Evolutionary conservation across 2,329 filamentous ascomycete genomes (phyloP), one percentile per base, ranked within the genome.

Genomic region (Verticillium zaregamsianum): DNA sequence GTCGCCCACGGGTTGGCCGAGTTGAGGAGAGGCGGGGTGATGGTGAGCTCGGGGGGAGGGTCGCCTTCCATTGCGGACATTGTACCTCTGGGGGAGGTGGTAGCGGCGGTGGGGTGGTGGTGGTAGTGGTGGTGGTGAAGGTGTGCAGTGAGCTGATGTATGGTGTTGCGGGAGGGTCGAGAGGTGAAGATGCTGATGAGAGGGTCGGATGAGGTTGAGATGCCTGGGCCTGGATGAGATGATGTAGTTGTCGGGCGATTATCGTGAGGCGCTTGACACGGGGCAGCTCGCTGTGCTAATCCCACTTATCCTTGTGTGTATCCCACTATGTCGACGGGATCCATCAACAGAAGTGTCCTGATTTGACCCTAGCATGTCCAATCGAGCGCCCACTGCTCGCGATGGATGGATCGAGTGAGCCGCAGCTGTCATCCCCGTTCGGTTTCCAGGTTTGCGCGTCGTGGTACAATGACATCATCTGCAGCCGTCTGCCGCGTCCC

Each of bases 1-100:
- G 89, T 91, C 31, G 90, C 90, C 90, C 90, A 93, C 0, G 90
- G 90, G 58, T 85, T 89, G 33, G 91, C 86, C 0, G 90, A 90
- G 75, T 93, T 93, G 66, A 93, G 78, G 7, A 94, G 78, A 0
- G 89, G 89, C 0, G 89, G 89, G 54, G 78, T 67, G 63, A 92
- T 85, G 8, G 66, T 58, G 11, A 90, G 72, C 65, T 63, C 59
- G 1, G 65, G 66, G 9, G 66, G 66, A 5, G 58, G 61, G 40
- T 59, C 35, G 58, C 55, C 37, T 45, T 65, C 58, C 64, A 65
- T 64, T 14, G 40, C 28, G n/a, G 20, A 23, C 25, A 28, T 57
- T 37, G 55, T 23, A 12, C 7, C n/a, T 28, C 11, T 7, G 32
- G 28, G 15, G 33, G 32, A 5, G 33, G 23, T 58, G 14, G 20